Conservation (phyloP, 2,329 filamentous ascomycete genomes). For the Fusarium coffeatum region DNA sequence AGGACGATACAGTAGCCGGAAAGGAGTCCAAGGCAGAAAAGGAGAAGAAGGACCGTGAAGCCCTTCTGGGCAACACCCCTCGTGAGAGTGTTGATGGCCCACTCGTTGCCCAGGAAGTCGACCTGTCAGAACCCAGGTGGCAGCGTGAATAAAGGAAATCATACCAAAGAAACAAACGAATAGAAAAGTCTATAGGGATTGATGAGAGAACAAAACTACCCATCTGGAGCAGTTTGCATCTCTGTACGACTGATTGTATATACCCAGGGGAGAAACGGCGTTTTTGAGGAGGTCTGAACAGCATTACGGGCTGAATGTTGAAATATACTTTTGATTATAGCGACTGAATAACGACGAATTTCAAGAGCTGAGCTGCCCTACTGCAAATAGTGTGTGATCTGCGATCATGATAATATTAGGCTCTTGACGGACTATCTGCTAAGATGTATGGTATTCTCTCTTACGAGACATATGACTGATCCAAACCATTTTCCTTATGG, state of each 20-base stretch:
- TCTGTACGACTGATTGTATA: slow-evolving; percentile 42
- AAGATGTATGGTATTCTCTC: background rate
- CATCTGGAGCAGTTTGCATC: slow-evolving; percentile 19
- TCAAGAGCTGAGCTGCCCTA: background rate
- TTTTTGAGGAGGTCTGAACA: slow-evolving; percentile 24
- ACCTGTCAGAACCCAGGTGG: slow-evolving; percentile 47
- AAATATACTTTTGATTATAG: slow-evolving; percentile 5
- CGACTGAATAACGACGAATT: background rate
- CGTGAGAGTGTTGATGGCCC: slow-evolving; percentile 40
- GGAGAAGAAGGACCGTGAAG: slow-evolving; percentile 45
- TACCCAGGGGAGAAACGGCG: slow-evolving; percentile 44
- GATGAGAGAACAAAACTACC: slow-evolving; percentile 15
- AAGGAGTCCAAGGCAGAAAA: slow-evolving; percentile 31
- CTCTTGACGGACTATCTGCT: background rate
- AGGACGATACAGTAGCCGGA: slow-evolving; percentile 40
- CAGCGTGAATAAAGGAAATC: slow-evolving; percentile 21
- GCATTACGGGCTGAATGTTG: slow-evolving; percentile 21
- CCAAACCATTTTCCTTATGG: background rate
- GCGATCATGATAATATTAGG: background rate
- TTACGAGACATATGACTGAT: background rate
- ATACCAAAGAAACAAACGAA: background rate
- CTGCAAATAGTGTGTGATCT: background rate
- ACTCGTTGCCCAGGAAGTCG: slow-evolving; percentile 41
- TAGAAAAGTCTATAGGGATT: slow-evolving; percentile 5
- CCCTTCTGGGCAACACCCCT: slow-evolving; percentile 46